Conservation (phyloP, 306 rosid species). For the Cicer judaicum region DNA sequence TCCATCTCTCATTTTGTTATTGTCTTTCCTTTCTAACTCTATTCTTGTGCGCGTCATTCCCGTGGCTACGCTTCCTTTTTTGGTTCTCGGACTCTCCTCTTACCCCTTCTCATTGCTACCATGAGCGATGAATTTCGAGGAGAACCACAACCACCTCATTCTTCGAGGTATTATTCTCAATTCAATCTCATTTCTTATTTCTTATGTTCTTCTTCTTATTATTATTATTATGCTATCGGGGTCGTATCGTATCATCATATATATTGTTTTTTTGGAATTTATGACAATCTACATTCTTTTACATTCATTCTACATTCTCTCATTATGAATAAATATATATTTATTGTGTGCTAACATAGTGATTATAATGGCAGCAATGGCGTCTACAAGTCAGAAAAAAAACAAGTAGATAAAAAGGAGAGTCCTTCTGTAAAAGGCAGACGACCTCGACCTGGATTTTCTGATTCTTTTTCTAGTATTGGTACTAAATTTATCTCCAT, state of each 20-base stretch:
- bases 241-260: too few species aligned
- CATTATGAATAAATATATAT: too few species aligned
- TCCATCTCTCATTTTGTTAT: not conserved
- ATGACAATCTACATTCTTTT: constrained; percentile 34
- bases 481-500: constrained; percentile 55
- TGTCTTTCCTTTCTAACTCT: not conserved
- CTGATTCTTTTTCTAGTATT: constrained; percentile 61
- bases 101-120: not conserved
- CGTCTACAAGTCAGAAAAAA: constrained; percentile 46
- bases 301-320: constrained; percentile 31
- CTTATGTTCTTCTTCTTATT: too few species aligned
- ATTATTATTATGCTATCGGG: too few species aligned
- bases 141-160: not conserved
- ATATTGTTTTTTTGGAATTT: constrained; percentile 24
- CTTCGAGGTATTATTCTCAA: not conserved
- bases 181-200: too few species aligned
- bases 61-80: not conserved
- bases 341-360: constrained; percentile 48
- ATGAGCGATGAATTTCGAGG: not conserved
- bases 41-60: not conserved
- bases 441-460: constrained; percentile 59
- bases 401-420: constrained; percentile 41
- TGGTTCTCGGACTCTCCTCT: not conserved
- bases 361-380: constrained; percentile 61
- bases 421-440: constrained; percentile 42